Evolutionary conservation across 495 filamentous ascomycete genomes (phyloP), one percentile per base, ranked within the genome.

Genomic region (Echria macrotheca): DNA sequence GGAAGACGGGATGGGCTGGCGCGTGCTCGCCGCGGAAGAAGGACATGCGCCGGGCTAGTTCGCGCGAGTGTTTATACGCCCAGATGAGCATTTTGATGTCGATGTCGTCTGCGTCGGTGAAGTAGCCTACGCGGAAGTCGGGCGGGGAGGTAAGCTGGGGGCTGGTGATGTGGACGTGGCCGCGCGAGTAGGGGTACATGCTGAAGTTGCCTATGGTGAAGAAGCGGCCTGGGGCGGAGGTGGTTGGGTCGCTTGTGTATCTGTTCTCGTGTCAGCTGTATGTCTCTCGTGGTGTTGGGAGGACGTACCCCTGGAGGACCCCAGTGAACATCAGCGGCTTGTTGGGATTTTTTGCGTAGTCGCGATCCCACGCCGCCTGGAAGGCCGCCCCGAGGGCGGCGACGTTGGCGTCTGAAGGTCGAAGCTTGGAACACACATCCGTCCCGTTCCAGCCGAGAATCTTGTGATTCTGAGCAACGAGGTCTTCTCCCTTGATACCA

Each of bases 121-220:
- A 66, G 56, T 73, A 77, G 14, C 68, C 68, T 0, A 63, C 42
- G 24, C 69, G 54, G 47, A 79, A 75, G 40, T 71, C 62, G 8
- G 65, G 51, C 1, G 63, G 59, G 12, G 62, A 62, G 26, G 53
- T 25, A 11, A 64, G 49, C 5, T 61, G 54, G 10, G 71, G 60
- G 2, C 64, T 58, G 9, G 68, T 78, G 54, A 83, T 77, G 56
- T 82, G 79, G 21, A 82, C 60, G 43, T 68, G 63, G 3, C 80
- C 79, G 1, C 78, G 77, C 5, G 77, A 78, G 45, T 71, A 73
- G 7, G 80, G 78, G 54, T 82, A 78, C 18, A 64, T 58, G 4
- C 71, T 71, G 53, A 65, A 80, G 9, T 53, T 49, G 15, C 49
- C 62, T 0, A 67, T 37, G 1, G 65, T 68, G 55, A 54, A 18